A percentile compares a stretch with the other conserved stretches of the same genome.
Evolutionary conservation across 2,329 filamentous ascomycete species (phyloP).

Genomic region (Fusarium liriodendri): DNA sequence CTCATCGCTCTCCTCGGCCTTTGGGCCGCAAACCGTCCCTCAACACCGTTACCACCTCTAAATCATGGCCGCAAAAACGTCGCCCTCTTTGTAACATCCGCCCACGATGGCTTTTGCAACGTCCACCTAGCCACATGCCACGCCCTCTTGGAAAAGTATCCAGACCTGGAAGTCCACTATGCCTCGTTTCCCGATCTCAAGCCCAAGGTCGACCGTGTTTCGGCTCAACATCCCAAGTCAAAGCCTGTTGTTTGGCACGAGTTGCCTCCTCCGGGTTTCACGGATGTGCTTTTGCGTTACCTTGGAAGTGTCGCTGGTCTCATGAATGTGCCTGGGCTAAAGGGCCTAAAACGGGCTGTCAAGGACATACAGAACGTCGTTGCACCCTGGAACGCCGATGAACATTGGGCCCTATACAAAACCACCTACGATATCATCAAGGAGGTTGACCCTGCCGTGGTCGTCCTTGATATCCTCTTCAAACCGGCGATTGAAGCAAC

Average conservation of each 20-base stretch:
- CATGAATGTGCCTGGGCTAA: constrained; percentile 34
- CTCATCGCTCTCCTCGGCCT: background rate
- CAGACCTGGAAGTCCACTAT: constrained; percentile 48
- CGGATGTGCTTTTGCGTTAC: constrained; percentile 27
- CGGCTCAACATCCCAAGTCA: constrained; percentile 3
- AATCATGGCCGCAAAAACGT: constrained; percentile 41
- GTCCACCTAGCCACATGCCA: constrained; percentile 50
- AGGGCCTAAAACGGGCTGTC: constrained; percentile 19
- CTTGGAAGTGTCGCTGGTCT: constrained; percentile 23
- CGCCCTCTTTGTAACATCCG: constrained; percentile 49
- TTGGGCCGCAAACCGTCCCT: background rate
- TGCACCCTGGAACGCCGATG: constrained; percentile 46
- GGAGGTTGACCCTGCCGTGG: constrained; percentile 46
- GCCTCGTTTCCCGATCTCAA: constrained; percentile 44
- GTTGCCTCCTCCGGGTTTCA: constrained; percentile 23
- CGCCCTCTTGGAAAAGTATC: constrained; percentile 46
- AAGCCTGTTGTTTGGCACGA: constrained; percentile 42
- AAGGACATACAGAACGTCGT: constrained; percentile 35
- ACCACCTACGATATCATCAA: constrained; percentile 42
- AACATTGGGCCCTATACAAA: constrained; percentile 45
- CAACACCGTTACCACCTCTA: background rate
- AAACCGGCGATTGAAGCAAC: constrained; percentile 41
- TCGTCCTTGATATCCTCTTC: constrained; percentile 48
- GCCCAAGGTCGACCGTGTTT: constrained; percentile 30
- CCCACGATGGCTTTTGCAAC: constrained; percentile 50